Percentiles rank a stretch among this genome's conserved stretches.
phyloP scores from a whole-genome alignment of 1,139 yeast genomes.

The Diutina neorugosa region DNA sequence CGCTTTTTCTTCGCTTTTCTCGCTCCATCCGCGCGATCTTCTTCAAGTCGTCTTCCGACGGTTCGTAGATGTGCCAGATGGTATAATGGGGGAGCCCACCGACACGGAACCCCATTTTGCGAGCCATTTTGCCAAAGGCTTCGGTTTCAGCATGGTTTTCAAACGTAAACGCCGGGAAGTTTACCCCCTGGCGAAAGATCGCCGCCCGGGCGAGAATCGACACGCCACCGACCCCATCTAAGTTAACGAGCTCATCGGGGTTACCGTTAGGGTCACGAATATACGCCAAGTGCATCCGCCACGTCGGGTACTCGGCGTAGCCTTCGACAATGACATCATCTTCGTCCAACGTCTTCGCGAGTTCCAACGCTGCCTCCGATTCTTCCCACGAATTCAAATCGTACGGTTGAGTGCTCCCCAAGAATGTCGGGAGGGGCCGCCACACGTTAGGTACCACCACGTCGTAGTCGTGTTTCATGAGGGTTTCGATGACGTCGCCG shows the following conservation, averaged over 20 bases:
- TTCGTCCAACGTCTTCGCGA: slow-evolving; percentile 57
- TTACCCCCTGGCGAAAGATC: slow-evolving; percentile 72
- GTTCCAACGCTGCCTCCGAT: slow-evolving; percentile 53
- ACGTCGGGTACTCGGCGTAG: slow-evolving; percentile 80
- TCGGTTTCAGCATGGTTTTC: slow-evolving; percentile 88
- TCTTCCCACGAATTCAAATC: slow-evolving; percentile 88
- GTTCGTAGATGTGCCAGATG: slow-evolving; percentile 80
- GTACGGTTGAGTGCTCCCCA: slow-evolving; percentile 72
- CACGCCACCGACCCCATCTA: slow-evolving; percentile 90
- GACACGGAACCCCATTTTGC: slow-evolving; percentile 64
- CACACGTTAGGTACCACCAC: slow-evolving; percentile 85
- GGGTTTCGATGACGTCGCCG: slow-evolving; percentile 62
- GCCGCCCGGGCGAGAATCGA: slow-evolving; percentile 74
- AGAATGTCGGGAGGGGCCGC: slow-evolving; percentile 72
- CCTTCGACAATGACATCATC: slow-evolving; percentile 90
- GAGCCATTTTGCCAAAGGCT: slow-evolving; percentile 84
- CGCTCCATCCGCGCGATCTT: slow-evolving; percentile 52
- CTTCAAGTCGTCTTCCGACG: slow-evolving; percentile 80
- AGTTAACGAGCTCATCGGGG: slow-evolving; percentile 51
- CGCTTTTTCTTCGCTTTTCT: slow-evolving; percentile 2
- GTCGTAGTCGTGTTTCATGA: slow-evolving; percentile 65
- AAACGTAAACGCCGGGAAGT: slow-evolving; percentile 83
- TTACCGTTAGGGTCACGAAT: slow-evolving; percentile 54
- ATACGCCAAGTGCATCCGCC: slow-evolving; percentile 76
- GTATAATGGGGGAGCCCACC: slow-evolving; percentile 87